phyloP scores from a whole-genome alignment of 495 filamentous ascomycete species.

The Xylaria acuta region DNA sequence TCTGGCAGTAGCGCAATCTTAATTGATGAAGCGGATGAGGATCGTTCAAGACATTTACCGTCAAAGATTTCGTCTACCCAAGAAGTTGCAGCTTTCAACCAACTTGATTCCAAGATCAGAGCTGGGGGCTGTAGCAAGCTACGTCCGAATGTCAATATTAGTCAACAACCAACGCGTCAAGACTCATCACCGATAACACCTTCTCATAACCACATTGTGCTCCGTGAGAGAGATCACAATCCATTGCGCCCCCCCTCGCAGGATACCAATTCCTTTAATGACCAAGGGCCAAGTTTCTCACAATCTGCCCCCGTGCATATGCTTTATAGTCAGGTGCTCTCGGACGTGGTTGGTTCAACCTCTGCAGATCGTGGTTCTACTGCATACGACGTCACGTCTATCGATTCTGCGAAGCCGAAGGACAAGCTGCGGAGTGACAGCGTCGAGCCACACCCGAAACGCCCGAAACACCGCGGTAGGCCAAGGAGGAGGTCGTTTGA shows the following conservation, averaged over 20 bases:
- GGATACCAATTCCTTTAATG: background rate
- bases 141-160: background rate
- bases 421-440: background rate
- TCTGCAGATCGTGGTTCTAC: too few species aligned
- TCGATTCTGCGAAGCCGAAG: background rate
- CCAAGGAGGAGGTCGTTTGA: background rate
- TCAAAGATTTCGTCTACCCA: background rate
- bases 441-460: background rate
- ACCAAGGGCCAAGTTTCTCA: background rate
- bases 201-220: background rate
- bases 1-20: background rate
- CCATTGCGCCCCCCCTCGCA: background rate
- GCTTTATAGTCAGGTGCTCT: background rate
- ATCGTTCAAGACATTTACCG: background rate
- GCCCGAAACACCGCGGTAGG: conserved; percentile 13
- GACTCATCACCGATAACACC: background rate
- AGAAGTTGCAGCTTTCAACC: too few species aligned
- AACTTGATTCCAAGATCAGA: background rate
- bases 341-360: background rate
- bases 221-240: background rate
- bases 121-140: background rate
- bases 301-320: background rate
- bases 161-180: background rate
- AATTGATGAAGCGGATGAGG: background rate
- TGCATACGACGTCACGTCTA: background rate